Evolutionary conservation across 305 asterid species (phyloP).

Genomic region (Solanum aculeatissimum): DNA sequence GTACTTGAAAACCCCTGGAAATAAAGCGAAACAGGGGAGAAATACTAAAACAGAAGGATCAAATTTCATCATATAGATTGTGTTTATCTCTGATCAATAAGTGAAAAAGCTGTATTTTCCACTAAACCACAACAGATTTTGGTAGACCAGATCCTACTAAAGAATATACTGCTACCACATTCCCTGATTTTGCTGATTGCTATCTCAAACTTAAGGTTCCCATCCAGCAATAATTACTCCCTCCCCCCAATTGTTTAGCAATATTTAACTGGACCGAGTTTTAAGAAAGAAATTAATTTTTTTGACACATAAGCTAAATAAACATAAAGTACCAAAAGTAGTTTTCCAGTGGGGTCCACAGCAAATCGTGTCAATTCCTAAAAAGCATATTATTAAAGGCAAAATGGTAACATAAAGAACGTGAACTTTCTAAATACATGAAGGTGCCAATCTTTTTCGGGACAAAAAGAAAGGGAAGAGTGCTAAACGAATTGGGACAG

Average conservation of each 20-base stretch:
- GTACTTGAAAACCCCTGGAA: background rate
- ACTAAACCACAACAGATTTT: background rate
- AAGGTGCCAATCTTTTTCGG: background rate
- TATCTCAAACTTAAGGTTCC: background rate
- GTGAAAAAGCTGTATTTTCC: background rate
- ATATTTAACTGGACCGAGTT: background rate
- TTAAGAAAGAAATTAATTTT: background rate
- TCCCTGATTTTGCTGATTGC: background rate
- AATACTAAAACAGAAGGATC: background rate
- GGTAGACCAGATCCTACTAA: background rate
- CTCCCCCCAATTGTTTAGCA: background rate
- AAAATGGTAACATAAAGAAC: background rate
- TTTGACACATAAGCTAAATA: background rate
- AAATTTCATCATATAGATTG: background rate
- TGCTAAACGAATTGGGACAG: background rate
- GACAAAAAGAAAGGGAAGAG: background rate
- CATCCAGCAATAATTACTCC: background rate
- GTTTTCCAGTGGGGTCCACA: background rate
- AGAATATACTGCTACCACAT: background rate
- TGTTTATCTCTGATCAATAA: background rate
- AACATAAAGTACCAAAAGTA: background rate
- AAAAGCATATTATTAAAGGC: background rate
- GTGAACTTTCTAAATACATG: background rate
- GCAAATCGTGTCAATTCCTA: background rate
- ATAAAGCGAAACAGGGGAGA: background rate